phyloP scores from a whole-genome alignment of 177 flowering plant genomes.

The Vitis hybrid region DNA sequence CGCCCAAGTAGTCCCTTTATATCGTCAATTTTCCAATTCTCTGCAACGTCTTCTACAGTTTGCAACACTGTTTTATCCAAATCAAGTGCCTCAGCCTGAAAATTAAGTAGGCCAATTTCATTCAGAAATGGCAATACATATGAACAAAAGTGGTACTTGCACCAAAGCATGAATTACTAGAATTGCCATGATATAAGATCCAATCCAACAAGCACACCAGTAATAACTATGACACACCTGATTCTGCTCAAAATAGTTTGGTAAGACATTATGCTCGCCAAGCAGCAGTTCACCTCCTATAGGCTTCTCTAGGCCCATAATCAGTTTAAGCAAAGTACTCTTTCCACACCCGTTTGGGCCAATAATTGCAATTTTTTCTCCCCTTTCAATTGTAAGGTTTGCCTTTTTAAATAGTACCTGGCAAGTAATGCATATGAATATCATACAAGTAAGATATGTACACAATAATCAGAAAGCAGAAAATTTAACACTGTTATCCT shows the following conservation, averaged over 20 bases:
- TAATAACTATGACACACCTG: slow-evolving; percentile 54
- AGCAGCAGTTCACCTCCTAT: slow-evolving; percentile 70
- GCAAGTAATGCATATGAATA: slow-evolving; percentile 7
- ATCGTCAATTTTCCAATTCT: slow-evolving; percentile 92
- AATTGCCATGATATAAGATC: neutral
- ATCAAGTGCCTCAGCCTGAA: slow-evolving; percentile 98
- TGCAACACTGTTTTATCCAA: slow-evolving; percentile 87
- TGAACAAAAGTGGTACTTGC: too few species aligned
- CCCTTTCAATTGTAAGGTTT: slow-evolving; percentile 75
- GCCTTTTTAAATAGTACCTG: slow-evolving; percentile 80
- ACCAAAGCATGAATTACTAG: neutral
- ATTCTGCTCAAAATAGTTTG: slow-evolving; percentile 99
- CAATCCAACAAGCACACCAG: neutral
- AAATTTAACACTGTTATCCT: neutral
- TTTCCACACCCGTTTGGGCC: slow-evolving; percentile 99
- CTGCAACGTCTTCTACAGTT: slow-evolving; percentile 91
- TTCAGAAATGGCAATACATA: neutral
- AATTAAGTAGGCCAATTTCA: slow-evolving; percentile 8
- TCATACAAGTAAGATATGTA: neutral
- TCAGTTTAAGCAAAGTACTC: slow-evolving; percentile 86
- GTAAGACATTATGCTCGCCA: slow-evolving; percentile 95
- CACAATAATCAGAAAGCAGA: neutral
- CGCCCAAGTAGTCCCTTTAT: slow-evolving; percentile 99
- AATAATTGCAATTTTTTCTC: slow-evolving; percentile 93
- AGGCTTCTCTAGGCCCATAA: slow-evolving; percentile 88